Conservation (phyloP, 2,329 filamentous ascomycete genomes). For the Scortechinia acanthostroma region DNA sequence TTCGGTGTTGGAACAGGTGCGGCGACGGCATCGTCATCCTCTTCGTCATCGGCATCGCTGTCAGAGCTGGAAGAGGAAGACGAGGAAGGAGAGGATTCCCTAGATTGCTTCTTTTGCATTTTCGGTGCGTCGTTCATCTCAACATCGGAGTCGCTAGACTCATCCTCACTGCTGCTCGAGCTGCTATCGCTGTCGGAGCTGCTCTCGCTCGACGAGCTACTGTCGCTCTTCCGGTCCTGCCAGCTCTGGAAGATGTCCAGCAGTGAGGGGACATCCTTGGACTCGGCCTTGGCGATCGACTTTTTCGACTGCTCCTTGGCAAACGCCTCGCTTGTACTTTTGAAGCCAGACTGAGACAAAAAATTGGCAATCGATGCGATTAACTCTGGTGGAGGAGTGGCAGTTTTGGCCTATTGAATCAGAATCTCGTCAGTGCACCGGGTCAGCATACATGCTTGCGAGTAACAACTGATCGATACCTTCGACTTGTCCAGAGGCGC, state of each 20-base stretch:
- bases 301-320: neutral
- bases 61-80: neutral
- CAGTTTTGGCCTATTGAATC: neutral
- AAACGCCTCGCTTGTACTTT: neutral
- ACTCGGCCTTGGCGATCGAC: neutral
- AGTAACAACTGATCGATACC: too few species aligned
- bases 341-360: neutral
- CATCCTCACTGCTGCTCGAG: neutral
- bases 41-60: conserved; percentile 2
- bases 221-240: neutral
- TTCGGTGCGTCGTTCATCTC: neutral
- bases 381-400: neutral
- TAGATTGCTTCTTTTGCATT: too few species aligned
- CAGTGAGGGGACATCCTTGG: neutral
- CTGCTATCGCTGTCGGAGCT: neutral
- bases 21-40: neutral
- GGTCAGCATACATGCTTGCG: too few species aligned
- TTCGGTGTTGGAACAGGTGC: neutral
- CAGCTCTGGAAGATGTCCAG: neutral
- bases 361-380: neutral
- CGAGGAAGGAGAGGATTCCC: neutral
- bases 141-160: neutral
- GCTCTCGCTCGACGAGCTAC: neutral
- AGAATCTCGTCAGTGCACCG: conserved; percentile 1
- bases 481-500: neutral